Evolutionary conservation across 495 filamentous ascomycete species (phyloP).

Genomic region (Talaromyces ruber): DNA sequence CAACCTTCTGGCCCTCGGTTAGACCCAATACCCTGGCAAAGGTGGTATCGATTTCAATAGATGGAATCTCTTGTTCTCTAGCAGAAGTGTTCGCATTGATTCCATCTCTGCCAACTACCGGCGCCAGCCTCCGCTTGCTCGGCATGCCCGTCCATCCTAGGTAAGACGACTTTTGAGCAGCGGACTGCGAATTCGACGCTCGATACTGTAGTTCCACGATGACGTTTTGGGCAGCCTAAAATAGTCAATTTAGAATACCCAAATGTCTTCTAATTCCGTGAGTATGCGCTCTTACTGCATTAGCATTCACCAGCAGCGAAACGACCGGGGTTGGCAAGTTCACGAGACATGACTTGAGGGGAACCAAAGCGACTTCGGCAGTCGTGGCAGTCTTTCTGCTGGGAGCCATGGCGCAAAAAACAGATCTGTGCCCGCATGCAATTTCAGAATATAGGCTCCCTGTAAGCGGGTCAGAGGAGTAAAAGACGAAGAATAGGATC

Average conservation of each 20-base stretch:
- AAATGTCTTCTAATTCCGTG: neutral
- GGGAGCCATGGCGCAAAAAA: conserved; percentile 42
- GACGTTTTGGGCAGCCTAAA: conserved; percentile 84
- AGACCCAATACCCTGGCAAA: conserved; percentile 79
- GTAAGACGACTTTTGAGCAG: conserved; percentile 59
- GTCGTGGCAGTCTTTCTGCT: conserved; percentile 57
- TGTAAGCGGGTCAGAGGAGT: neutral
- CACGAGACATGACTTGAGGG: conserved; percentile 87
- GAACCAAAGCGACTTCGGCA: conserved; percentile 70
- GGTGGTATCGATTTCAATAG: conserved; percentile 83
- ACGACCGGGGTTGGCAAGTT: conserved; percentile 86
- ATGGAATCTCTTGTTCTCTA: conserved; percentile 61
- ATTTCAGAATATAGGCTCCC: neutral
- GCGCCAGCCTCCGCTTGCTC: conserved; percentile 70
- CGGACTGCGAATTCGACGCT: conserved; percentile 28
- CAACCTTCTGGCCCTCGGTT: conserved; percentile 76
- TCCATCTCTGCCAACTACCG: conserved; percentile 65
- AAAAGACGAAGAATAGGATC: neutral
- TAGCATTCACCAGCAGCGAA: conserved; percentile 72
- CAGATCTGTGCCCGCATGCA: neutral
- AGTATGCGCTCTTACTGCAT: conserved; percentile 54
- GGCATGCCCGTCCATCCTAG: conserved; percentile 97
- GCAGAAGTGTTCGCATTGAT: conserved; percentile 48
- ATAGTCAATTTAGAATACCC: neutral
- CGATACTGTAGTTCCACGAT: conserved; percentile 78